Conservation (phyloP, 2,329 filamentous ascomycete species). For the Malbranchea zuffiana region DNA sequence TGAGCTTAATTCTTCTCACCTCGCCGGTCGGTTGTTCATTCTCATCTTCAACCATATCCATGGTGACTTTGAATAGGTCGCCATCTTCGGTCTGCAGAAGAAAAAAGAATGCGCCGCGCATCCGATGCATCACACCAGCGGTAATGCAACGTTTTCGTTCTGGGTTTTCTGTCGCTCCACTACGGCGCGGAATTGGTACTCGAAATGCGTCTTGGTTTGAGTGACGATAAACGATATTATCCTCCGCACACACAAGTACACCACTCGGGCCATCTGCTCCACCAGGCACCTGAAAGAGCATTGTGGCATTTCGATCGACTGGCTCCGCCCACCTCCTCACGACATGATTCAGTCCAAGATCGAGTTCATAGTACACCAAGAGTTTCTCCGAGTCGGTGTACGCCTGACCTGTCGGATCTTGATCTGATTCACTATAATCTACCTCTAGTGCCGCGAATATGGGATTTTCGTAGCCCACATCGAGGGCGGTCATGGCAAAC, state of each 20-base stretch:
- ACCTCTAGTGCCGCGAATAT: constrained; percentile 92
- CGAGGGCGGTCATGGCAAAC: constrained; percentile 74
- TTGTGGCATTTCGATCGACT: constrained; percentile 77
- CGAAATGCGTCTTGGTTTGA: constrained; percentile 85
- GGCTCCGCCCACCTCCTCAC: constrained; percentile 93
- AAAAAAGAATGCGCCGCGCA: constrained; percentile 95
- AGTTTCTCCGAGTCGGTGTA: constrained; percentile 75
- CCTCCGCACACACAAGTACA: constrained; percentile 86
- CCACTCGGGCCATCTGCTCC: constrained; percentile 89
- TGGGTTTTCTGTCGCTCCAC: constrained; percentile 82
- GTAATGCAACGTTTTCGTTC: constrained; percentile 79
- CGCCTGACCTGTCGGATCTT: constrained; percentile 77
- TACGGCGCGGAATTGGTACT: constrained; percentile 76
- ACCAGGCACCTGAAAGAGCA: constrained; percentile 90
- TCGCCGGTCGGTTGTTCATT: constrained; percentile 68
- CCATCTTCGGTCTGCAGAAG: constrained; percentile 92
- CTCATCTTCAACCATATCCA: constrained; percentile 78
- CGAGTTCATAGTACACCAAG: constrained; percentile 93
- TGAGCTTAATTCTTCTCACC: constrained; percentile 76
- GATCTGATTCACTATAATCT: constrained; percentile 82
- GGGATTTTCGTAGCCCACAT: constrained; percentile 94
- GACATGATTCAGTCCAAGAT: constrained; percentile 92
- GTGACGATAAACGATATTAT: constrained; percentile 93
- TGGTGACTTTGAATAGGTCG: constrained; percentile 93
- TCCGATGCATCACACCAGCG: constrained; percentile 91